Base-by-base conservation (phyloP, 768 basidiomycete species). In the Auricularia cornea region DNA sequence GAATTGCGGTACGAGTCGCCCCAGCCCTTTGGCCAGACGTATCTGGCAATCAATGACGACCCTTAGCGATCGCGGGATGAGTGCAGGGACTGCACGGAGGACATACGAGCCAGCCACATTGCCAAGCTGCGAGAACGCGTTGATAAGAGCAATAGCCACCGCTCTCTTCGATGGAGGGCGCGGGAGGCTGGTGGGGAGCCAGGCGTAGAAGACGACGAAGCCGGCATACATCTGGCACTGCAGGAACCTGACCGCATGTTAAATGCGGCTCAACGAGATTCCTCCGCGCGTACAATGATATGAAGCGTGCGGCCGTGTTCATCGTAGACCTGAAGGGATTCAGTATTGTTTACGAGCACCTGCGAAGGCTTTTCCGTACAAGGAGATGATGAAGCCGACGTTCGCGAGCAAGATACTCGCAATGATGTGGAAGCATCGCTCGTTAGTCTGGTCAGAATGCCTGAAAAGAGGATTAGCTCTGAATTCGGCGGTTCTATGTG, bases 131-230 rank as follows among this genome's bases (percentile, higher is more conserved):
- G 88, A 87, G 70, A 92, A 84, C 48, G 87, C 84, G 72, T 94
- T 93, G 69, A 94, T 83, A 65, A 90, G 75, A 1, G 92, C 93
- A 59, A 96, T 79, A 14, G 88, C 88, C n/a, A 94, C 88, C 2
- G 93, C 89, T 3, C 93, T 86, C 74, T 94, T 95, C n/a, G 87
- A 84, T 3, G 91, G 81, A 29, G 93, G 86, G n/a, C 84, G 83
- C 30, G 91, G 84, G 75, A 96, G 78, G 18, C 80, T 79, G 65
- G 80, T 83, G 60, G 79, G 79, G 60, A 82, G 76, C 84, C 81
- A 82, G 4, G 80, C 75, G 71, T 76, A 75, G 68, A 89, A 86
- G 62, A 81, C 80, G 66, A 92, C 83, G 73, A 88, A 90, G 3
- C 83, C 90, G 0, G 86, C 79, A 68, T 89, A 90, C 0, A 84